phyloP scores from a whole-genome alignment of 139 green algal genomes.

The Chlamydomonas eustigma region DNA sequence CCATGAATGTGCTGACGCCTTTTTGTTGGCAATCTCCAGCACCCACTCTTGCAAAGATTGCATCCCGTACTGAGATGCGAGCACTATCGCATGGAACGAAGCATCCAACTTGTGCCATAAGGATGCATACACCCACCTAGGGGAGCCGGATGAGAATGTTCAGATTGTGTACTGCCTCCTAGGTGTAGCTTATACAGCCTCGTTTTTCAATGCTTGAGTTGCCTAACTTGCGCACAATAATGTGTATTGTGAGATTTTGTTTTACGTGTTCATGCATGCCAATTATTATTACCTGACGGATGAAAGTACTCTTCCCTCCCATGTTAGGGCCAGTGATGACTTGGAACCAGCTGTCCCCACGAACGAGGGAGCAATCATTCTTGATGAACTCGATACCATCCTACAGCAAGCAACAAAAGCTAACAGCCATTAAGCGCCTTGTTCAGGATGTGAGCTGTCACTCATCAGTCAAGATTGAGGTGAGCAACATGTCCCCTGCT shows the following conservation, averaged over 20 bases:
- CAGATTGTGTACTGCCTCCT: background rate
- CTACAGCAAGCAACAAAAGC: background rate
- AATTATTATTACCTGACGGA: slow-evolving; percentile 83
- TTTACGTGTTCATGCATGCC: too few species aligned
- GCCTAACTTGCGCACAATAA: background rate
- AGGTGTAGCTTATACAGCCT: background rate
- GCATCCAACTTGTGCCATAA: slow-evolving; percentile 90
- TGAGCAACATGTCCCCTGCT: too few species aligned
- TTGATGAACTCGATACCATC: slow-evolving; percentile 83
- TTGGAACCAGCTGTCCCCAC: slow-evolving; percentile 85
- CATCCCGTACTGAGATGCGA: slow-evolving; percentile 82
- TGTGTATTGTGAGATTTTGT: too few species aligned
- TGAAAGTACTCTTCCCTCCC: slow-evolving; percentile 97
- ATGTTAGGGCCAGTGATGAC: slow-evolving; percentile 99
- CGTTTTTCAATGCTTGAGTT: background rate
- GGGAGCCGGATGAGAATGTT: background rate
- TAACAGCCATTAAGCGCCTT: background rate
- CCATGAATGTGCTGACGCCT: slow-evolving; percentile 98
- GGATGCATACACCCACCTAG: slow-evolving; percentile 80
- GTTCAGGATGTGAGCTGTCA: too few species aligned
- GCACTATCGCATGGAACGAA: slow-evolving; percentile 87
- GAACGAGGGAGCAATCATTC: slow-evolving; percentile 66
- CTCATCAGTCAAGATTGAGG: too few species aligned
- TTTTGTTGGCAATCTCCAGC: slow-evolving; percentile 92
- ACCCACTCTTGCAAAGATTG: slow-evolving; percentile 93